These are phyloP conservation scores for Penicillium fimorum DNA, from an alignment of 495 filamentous ascomycete species.

Conservation along the genomic window DNA sequence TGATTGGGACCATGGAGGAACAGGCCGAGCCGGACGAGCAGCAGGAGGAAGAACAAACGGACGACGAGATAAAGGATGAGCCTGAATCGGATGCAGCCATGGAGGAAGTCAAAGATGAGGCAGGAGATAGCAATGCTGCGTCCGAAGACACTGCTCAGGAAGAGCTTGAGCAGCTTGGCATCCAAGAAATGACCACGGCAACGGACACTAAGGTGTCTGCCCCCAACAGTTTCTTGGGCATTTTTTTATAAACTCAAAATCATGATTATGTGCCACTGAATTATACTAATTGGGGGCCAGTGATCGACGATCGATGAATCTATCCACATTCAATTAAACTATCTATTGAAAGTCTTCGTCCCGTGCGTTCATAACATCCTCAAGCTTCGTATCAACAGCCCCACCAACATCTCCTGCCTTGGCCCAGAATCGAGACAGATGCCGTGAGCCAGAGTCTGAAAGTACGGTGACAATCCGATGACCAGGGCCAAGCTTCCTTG, in stretches of 20 bases:
- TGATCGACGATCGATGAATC: not conserved
- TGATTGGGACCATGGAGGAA: not conserved
- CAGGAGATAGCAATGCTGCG: not conserved
- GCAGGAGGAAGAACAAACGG: not conserved
- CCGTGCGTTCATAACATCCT: slow-evolving; percentile 50
- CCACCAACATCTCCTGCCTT: slow-evolving; percentile 69
- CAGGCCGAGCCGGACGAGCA: not conserved
- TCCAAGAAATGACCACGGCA: not conserved
- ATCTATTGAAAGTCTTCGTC: slow-evolving; percentile 34
- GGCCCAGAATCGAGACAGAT: slow-evolving; percentile 94
- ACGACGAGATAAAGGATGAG: not conserved
- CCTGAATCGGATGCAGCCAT: not conserved
- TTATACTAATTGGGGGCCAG: not conserved
- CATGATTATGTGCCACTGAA: not conserved
- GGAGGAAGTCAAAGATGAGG: not conserved
- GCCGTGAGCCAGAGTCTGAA: slow-evolving; percentile 87
- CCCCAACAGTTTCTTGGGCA: not conserved
- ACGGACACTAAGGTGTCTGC: not conserved
- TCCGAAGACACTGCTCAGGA: not conserved
- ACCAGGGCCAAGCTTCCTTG: slow-evolving; percentile 69
- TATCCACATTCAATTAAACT: not conserved
- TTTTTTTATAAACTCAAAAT: slow-evolving; percentile 1
- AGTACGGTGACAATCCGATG: slow-evolving; percentile 86
- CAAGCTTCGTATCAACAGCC: slow-evolving; percentile 49
- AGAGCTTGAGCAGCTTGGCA: not conserved